A percentile compares a stretch with the other conserved stretches of the same genome.
Evolutionary conservation across 2,329 filamentous ascomycete species (phyloP).

Genomic region (Laburnicola sp.): DNA sequence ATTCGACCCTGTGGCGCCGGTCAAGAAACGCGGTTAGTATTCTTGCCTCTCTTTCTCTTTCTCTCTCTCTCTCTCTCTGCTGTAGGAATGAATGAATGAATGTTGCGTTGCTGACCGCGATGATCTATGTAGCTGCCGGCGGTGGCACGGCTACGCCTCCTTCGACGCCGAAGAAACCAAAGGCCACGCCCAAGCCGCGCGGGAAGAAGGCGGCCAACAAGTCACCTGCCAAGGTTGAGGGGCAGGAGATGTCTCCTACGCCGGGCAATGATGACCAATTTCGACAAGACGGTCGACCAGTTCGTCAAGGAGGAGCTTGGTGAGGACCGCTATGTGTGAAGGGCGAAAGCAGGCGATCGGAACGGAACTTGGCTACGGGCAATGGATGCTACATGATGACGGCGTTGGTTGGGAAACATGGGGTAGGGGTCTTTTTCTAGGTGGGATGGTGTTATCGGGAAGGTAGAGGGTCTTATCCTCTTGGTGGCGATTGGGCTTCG

Average conservation of each 20-base stretch:
- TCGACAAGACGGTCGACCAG: neutral
- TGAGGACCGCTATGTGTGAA: too few species aligned
- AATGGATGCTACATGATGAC: too few species aligned
- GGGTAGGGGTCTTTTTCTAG: too few species aligned
- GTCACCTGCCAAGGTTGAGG: neutral
- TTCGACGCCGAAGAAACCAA: constrained; percentile 26
- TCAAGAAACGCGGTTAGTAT: constrained; percentile 30
- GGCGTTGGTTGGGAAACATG: too few species aligned
- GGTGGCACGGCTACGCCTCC: constrained; percentile 12
- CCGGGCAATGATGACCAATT: neutral
- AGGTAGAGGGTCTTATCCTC: too few species aligned
- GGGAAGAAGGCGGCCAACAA: constrained; percentile 18
- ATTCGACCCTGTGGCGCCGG: constrained; percentile 26
- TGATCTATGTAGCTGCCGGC: constrained; percentile 4
- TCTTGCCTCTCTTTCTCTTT: neutral
- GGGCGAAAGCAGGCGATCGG: too few species aligned
- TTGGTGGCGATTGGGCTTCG: too few species aligned
- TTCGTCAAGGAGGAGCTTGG: neutral
- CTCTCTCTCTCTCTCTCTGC: too few species aligned
- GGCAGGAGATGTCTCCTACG: constrained; percentile 4
- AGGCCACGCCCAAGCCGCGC: constrained; percentile 19
- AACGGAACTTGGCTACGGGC: too few species aligned
- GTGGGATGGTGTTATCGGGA: too few species aligned
- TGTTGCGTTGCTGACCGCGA: too few species aligned
- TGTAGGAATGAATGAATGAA: too few species aligned